Evolutionary conservation across 352 stramenopile genomes (phyloP).

Genomic region (Globisporangium perplexum): DNA sequence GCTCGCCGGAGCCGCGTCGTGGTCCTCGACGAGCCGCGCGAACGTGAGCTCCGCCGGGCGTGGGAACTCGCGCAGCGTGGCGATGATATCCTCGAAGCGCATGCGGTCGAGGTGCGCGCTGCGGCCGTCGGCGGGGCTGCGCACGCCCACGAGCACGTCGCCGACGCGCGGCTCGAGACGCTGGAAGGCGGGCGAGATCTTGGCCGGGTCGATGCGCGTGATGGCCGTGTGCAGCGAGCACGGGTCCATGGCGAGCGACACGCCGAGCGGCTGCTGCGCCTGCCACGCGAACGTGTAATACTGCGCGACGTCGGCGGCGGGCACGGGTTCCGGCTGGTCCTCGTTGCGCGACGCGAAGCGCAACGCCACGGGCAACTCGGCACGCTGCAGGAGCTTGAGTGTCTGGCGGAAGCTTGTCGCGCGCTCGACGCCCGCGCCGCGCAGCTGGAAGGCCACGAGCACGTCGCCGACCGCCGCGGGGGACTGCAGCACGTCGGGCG

Average conservation of each 20-base stretch:
- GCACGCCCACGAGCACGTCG: constrained; percentile 58
- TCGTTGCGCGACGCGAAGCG: constrained; percentile 55
- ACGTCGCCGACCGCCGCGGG: constrained; percentile 54
- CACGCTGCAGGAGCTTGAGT: constrained; percentile 43
- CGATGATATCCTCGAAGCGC: constrained; percentile 68
- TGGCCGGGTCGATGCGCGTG: constrained; percentile 49
- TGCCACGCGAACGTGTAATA: constrained; percentile 59
- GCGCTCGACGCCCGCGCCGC: constrained; percentile 22
- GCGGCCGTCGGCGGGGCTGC: constrained; percentile 17
- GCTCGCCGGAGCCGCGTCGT: background rate
- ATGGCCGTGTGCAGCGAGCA: constrained; percentile 66
- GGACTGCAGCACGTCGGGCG: constrained; percentile 41
- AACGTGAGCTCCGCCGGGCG: constrained; percentile 61
- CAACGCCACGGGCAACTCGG: constrained; percentile 52
- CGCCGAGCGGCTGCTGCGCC: constrained; percentile 38
- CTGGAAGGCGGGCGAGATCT: constrained; percentile 54
- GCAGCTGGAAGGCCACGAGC: constrained; percentile 49
- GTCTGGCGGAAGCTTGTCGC: constrained; percentile 42
- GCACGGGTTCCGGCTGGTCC: constrained; percentile 29
- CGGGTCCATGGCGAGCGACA: constrained; percentile 77
- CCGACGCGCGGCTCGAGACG: constrained; percentile 44
- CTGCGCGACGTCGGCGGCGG: constrained; percentile 28
- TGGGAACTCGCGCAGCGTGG: constrained; percentile 39
- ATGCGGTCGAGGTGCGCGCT: constrained; percentile 38
- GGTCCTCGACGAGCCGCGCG: constrained; percentile 34